These are phyloP conservation scores for Colletotrichum tofieldiae DNA, from an alignment of 2,329 filamentous ascomycete genomes.

Conservation along the genomic window DNA sequence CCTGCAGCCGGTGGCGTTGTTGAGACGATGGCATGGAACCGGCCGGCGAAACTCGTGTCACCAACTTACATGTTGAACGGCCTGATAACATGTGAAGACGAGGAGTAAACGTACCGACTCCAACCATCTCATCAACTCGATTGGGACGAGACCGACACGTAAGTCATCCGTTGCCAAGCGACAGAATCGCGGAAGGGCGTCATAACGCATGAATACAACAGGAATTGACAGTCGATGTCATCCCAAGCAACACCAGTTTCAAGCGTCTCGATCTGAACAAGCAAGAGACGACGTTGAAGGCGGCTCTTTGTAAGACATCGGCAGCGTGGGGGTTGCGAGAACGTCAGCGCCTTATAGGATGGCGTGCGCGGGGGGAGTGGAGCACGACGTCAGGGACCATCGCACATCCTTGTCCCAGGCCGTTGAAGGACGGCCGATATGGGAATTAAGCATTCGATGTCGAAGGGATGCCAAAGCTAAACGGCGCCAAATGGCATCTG, in stretches of 20 bases:
- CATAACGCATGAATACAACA: background rate
- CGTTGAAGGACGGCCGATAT: conserved; percentile 16
- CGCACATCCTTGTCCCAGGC: conserved; percentile 40
- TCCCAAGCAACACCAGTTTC: background rate
- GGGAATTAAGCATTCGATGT: conserved; percentile 26
- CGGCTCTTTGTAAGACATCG: conserved; percentile 28
- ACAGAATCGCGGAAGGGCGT: background rate
- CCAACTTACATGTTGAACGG: background rate
- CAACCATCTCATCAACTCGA: background rate
- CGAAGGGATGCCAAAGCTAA: background rate
- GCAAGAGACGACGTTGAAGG: conserved; percentile 38
- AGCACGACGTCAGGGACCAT: conserved; percentile 34
- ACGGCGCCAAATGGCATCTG: background rate
- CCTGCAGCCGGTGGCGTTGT: conserved; percentile 1
- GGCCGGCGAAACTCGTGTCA: no score
- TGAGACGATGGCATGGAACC: background rate
- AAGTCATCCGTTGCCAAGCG: background rate
- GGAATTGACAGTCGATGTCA: no score
- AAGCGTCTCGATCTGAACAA: background rate
- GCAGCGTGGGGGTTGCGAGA: conserved; percentile 39
- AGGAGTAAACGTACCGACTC: background rate
- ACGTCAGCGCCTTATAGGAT: conserved; percentile 42
- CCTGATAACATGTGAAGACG: background rate
- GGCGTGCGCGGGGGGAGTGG: conserved; percentile 42
- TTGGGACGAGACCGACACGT: background rate